Evolutionary conservation across 768 basidiomycete species (phyloP).

Genomic region (Phaeotremella fagi): DNA sequence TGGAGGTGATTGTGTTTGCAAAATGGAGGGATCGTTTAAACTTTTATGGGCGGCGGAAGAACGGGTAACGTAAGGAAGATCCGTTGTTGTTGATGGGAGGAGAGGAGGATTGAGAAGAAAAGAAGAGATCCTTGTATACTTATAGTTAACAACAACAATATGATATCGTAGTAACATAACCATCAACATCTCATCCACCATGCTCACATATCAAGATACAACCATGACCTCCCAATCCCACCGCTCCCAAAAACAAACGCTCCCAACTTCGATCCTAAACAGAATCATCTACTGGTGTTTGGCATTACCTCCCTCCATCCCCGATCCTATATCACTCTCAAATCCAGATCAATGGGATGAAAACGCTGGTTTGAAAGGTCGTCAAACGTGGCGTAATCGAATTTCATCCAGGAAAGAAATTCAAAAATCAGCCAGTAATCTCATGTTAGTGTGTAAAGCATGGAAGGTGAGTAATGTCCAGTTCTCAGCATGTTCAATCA

Average conservation of each 20-base stretch:
- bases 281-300: slow-evolving; percentile 32
- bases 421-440: slow-evolving; percentile 10
- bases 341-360: slow-evolving; percentile 13
- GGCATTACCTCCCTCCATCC: background rate
- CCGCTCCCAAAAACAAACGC: too few relatives aligned
- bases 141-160: background rate
- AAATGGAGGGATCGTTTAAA: too few relatives aligned
- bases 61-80: too few relatives aligned
- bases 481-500: background rate
- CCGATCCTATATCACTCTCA: too few relatives aligned
- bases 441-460: slow-evolving; percentile 39
- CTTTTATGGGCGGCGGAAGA: too few relatives aligned
- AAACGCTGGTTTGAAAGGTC: slow-evolving; percentile 18
- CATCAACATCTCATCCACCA: background rate
- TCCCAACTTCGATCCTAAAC: slow-evolving; percentile 17
- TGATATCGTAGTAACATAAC: background rate
- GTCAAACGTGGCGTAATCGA: slow-evolving; percentile 1
- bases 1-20: too few relatives aligned
- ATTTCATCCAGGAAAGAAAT: slow-evolving; percentile 18
- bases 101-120: too few relatives aligned
- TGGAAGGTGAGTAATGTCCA: slow-evolving; percentile 22
- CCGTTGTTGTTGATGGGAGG: too few relatives aligned
- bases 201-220: background rate
- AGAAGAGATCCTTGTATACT: background rate
- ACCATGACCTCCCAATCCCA: too few relatives aligned